Percentiles rank a stretch among this genome's conserved stretches.
Evolutionary conservation across 1,139 yeast genomes (phyloP).

Genomic region (Debaryomyces singareniensis): DNA sequence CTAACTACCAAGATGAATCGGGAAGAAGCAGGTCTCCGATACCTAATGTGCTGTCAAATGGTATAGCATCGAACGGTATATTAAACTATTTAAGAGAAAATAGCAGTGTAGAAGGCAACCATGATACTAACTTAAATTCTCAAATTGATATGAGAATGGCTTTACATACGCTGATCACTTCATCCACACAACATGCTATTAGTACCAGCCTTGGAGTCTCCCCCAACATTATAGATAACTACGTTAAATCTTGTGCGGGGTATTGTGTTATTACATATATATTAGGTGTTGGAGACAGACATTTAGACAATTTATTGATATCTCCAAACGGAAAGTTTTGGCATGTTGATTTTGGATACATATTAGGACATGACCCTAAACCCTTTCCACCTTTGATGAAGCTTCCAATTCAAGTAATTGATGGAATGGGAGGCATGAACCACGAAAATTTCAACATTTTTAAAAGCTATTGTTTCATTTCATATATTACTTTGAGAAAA

Average conservation of each 20-base stretch:
- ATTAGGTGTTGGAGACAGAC: conserved; percentile 95
- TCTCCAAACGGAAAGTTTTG: conserved; percentile 80
- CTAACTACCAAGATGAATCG: conserved; percentile 13
- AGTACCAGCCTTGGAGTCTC: conserved; percentile 66
- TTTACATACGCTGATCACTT: background rate
- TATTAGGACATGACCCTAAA: conserved; percentile 93
- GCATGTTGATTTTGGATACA: conserved; percentile 97
- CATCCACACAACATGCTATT: conserved; percentile 17
- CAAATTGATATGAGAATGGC: background rate
- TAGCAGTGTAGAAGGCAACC: conserved; percentile 38
- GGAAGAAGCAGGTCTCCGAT: background rate
- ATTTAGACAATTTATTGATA: conserved; percentile 76
- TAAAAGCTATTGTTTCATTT: conserved; percentile 89
- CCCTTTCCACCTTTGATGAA: conserved; percentile 99
- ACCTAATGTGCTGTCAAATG: conserved; percentile 4
- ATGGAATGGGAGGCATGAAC: conserved; percentile 93
- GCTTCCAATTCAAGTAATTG: conserved; percentile 91
- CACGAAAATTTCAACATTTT: conserved; percentile 83
- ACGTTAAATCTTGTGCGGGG: conserved; percentile 94
- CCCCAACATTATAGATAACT: conserved; percentile 80
- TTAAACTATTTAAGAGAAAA: conserved; percentile 62
- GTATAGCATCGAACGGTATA: conserved; percentile 45
- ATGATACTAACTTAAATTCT: conserved; percentile 14
- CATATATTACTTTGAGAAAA: conserved; percentile 84
- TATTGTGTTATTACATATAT: conserved; percentile 94